Percentiles rank a stretch among this genome's conserved stretches.
phyloP scores from a whole-genome alignment of 1,139 yeast genomes.

The Nakaseomyces bracarensis region DNA sequence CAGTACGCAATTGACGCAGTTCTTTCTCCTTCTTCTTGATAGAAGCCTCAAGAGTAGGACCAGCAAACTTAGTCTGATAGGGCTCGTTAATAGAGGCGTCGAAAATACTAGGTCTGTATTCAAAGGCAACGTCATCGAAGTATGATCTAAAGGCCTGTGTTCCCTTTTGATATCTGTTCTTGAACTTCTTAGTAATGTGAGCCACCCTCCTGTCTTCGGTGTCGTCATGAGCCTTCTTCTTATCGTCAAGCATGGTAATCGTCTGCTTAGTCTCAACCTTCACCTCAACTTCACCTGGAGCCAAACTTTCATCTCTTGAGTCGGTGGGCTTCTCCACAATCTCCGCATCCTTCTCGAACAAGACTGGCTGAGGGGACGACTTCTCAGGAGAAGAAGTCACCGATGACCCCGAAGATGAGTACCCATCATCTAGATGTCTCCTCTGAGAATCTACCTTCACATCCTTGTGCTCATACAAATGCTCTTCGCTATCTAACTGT shows the following conservation, averaged over 20 bases:
- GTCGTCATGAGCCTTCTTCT: not conserved
- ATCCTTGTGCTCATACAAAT: constrained; percentile 9
- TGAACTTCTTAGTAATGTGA: constrained; percentile 6
- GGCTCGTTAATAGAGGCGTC: constrained; percentile 37
- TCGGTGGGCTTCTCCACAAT: constrained; percentile 1
- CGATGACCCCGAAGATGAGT: not conserved
- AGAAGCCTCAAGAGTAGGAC: constrained; percentile 27
- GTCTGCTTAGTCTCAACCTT: constrained; percentile 7
- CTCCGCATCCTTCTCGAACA: not conserved
- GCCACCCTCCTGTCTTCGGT: constrained; percentile 4
- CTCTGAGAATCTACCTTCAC: not conserved
- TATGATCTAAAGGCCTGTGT: constrained; percentile 30
- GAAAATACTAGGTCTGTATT: constrained; percentile 41
- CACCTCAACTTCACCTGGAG: not conserved
- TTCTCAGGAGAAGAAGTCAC: not conserved
- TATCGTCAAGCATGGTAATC: constrained; percentile 3
- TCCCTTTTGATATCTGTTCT: constrained; percentile 12
- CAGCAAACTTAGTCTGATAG: constrained; percentile 22
- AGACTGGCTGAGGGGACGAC: too few relatives aligned
- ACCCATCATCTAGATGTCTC: not conserved
- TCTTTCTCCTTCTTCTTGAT: constrained; percentile 16
- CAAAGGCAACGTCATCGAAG: constrained; percentile 41
- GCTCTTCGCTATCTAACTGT: constrained; percentile 23
- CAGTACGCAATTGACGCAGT: constrained; percentile 10
- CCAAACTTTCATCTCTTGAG: not conserved